Percentiles rank a stretch among this genome's conserved stretches.
Conservation (phyloP, 1,284 basidiomycete species). For the Tausonia pullulans region DNA sequence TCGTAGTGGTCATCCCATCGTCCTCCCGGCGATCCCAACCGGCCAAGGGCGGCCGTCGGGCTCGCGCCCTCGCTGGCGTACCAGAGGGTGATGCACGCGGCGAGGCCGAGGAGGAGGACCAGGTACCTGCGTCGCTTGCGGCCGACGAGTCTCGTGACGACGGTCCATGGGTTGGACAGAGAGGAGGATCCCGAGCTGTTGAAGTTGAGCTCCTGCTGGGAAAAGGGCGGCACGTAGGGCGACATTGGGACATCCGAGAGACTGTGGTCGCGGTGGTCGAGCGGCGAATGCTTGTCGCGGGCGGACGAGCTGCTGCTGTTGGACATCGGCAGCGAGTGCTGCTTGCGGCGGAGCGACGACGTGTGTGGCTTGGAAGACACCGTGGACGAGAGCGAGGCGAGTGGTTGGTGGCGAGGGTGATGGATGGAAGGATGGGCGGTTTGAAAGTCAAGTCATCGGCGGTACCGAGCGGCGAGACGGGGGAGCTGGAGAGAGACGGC, state of each 20-base stretch:
- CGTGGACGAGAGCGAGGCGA: background rate
- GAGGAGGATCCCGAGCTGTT: background rate
- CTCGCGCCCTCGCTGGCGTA: background rate
- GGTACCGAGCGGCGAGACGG: too few species aligned
- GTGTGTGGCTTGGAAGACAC: too few species aligned
- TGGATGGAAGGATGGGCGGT: background rate
- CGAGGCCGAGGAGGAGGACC: background rate
- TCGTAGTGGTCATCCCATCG: too few species aligned
- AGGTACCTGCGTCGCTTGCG: slow-evolving; percentile 2
- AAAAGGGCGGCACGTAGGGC: background rate
- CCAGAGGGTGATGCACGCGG: background rate
- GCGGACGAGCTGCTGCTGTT: too few species aligned
- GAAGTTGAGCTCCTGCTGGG: background rate
- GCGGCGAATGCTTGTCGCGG: background rate
- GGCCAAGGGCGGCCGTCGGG: too few species aligned
- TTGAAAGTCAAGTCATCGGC: too few species aligned
- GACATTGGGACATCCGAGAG: background rate
- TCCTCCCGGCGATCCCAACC: too few species aligned
- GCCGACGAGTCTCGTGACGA: background rate
- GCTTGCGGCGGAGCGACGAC: too few species aligned
- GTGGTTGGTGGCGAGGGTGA: background rate
- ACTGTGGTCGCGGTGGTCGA: background rate
- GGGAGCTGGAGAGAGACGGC: too few species aligned
- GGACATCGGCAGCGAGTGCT: too few species aligned
- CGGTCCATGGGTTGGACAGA: background rate